Evolutionary conservation across 441 rosid species (phyloP), one percentile per base, ranked within the genome.

Genomic region (Arabidopsis lyrata): DNA sequence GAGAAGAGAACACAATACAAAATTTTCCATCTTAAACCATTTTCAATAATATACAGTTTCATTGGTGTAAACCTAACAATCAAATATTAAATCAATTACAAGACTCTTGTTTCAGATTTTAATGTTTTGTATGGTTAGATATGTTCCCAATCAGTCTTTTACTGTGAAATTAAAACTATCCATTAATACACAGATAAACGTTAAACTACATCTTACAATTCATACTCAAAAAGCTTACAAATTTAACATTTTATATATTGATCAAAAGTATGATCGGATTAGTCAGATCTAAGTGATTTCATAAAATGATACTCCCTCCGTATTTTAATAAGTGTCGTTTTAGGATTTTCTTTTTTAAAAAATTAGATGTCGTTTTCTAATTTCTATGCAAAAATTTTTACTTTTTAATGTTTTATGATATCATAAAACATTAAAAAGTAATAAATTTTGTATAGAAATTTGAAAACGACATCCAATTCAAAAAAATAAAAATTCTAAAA

Each of bases 1-100:
- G 31, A 29, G 2, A 10, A 14, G 8, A 53, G 47, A 39, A 62
- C 36, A 16, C 60, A 64, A 73, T 11, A 54, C 71, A 18, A 2
- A 54, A 8, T 27, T 24, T 55, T 15, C 48, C 35, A 64, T 65
- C 65, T 14, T 9, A 14, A 63, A 5, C 13, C 13, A 52, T 52
- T 39, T 41, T 39, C 16, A 41, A 16, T 8, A 41, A 16, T 8
- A 67, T 39, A 4, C 16, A 5, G 5, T 29, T 10, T 12, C 9
- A 16, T 24, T 24, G 5, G 31, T 29, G 4, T 59, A 8, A 27
- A 10, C 8, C 7, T 35, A 29, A 47, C 24, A 45, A 9, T 20
- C 16, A 22, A 44, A 44, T 14, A 5, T 15, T 29, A 56, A 2
- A 5, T 16, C 42, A 20, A 27, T 16, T 47, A 16, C 27, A 39